Evolutionary conservation across 169 alveolate genomes (phyloP).

Genomic region (Plasmodium adleri): DNA sequence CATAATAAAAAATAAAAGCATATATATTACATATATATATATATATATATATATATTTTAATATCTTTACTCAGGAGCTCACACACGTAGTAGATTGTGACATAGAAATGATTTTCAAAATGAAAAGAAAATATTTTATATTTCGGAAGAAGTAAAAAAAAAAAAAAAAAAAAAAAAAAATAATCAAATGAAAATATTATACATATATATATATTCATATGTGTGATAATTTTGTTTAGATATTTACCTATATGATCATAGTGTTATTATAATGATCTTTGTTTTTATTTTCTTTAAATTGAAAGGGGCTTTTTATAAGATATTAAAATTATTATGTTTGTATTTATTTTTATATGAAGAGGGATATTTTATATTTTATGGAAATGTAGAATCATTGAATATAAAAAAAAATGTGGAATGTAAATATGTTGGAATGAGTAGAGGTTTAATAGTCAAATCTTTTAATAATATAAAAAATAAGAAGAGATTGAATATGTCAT

Average conservation of each 20-base stretch:
- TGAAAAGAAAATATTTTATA: too few relatives aligned
- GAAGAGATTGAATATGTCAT: too few relatives aligned
- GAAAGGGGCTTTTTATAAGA: constrained; percentile 18
- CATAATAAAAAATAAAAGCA: too few relatives aligned
- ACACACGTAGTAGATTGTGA: too few relatives aligned
- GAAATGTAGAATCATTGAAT: constrained; percentile 4
- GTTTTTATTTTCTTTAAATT: constrained; percentile 2
- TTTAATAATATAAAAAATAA: too few relatives aligned
- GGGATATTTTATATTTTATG: neutral
- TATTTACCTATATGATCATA: too few relatives aligned
- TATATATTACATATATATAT: too few relatives aligned
- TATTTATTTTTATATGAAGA: constrained; percentile 21
- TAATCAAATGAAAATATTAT: neutral
- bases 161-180: neutral
- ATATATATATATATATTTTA: too few relatives aligned
- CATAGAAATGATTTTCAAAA: too few relatives aligned
- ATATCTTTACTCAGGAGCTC: too few relatives aligned
- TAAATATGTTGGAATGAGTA: neutral
- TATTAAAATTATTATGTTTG: constrained; percentile 36
- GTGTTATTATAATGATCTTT: constrained; percentile 34
- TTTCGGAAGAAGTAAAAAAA: neutral
- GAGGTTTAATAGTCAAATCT: too few relatives aligned
- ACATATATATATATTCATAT: neutral
- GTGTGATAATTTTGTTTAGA: neutral
- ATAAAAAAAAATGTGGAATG: neutral